These are phyloP conservation scores for Phytophthora chlamydospora DNA, from an alignment of 352 stramenopile species.

Conservation along the genomic window DNA sequence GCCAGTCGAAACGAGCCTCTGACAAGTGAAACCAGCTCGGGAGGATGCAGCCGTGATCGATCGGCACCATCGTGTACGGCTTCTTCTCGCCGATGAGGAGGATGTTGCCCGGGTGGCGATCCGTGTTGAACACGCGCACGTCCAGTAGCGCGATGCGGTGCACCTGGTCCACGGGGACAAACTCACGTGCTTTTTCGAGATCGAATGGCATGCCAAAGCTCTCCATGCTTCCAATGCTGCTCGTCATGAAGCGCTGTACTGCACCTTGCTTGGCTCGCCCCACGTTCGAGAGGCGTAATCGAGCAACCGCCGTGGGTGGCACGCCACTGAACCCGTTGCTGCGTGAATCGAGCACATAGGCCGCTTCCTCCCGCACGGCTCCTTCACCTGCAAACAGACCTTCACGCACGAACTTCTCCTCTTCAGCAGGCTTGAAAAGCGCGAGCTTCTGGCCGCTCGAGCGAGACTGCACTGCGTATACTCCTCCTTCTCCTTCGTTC, in stretches of 20 bases:
- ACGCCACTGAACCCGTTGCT: constrained; percentile 79
- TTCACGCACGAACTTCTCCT: constrained; percentile 81
- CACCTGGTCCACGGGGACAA: constrained; percentile 78
- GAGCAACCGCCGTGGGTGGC: constrained; percentile 72
- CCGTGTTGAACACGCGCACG: constrained; percentile 86
- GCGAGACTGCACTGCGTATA: constrained; percentile 75
- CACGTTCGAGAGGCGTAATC: constrained; percentile 55
- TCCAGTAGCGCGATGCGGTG: constrained; percentile 86
- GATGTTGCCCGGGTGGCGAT: constrained; percentile 86
- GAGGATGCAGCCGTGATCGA: constrained; percentile 80
- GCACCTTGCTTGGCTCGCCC: constrained; percentile 63
- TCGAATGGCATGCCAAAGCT: constrained; percentile 84
- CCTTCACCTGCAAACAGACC: constrained; percentile 71
- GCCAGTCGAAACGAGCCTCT: constrained; percentile 82
- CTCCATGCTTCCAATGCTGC: constrained; percentile 79
- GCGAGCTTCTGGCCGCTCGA: constrained; percentile 76
- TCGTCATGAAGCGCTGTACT: constrained; percentile 84
- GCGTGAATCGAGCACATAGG: constrained; percentile 75
- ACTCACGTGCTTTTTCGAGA: constrained; percentile 56
- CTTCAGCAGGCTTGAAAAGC: constrained; percentile 83
- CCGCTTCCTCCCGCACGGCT: constrained; percentile 75
- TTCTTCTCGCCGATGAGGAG: constrained; percentile 78
- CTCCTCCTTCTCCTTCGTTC: constrained; percentile 67
- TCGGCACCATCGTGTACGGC: constrained; percentile 80
- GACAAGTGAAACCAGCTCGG: constrained; percentile 84